Evolutionary conservation across 2,329 filamentous ascomycete genomes (phyloP).

Genomic region (Colletotrichum agaves): DNA sequence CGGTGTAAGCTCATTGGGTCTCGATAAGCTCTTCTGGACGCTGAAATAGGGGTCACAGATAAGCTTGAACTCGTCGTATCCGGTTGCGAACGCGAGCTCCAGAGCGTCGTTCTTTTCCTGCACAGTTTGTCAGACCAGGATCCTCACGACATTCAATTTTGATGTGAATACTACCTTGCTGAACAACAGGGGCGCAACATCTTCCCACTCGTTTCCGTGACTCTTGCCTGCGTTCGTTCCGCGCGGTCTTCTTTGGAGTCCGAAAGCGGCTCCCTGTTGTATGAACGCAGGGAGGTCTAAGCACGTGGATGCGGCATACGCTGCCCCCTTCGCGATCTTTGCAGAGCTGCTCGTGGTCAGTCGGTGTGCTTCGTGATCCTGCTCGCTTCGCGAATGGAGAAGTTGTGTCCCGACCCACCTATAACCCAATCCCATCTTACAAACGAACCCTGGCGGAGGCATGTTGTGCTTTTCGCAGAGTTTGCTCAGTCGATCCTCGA

Average conservation of each 20-base stretch:
- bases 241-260: not conserved
- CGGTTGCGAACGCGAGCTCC: conserved; percentile 1
- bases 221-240: not conserved
- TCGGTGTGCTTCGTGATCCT: too few relatives aligned
- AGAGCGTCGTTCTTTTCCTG: not conserved
- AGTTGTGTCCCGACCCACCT: not conserved
- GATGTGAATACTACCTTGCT: not conserved
- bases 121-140: not conserved
- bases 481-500: not conserved
- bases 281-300: not conserved
- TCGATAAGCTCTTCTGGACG: not conserved
- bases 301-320: not conserved
- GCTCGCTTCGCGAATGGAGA: too few relatives aligned
- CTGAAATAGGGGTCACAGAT: conserved; percentile 20
- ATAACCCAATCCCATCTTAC: not conserved
- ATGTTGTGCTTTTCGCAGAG: not conserved
- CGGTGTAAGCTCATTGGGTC: not conserved
- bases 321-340: not conserved
- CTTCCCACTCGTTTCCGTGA: not conserved
- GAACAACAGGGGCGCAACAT: not conserved
- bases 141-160: too few relatives aligned
- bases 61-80: conserved; percentile 26
- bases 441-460: not conserved
- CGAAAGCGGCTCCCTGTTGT: not conserved
- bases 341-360: too few relatives aligned